Evolutionary conservation across 208 protist species (phyloP).

Genomic region (Trypanosoma congolense): DNA sequence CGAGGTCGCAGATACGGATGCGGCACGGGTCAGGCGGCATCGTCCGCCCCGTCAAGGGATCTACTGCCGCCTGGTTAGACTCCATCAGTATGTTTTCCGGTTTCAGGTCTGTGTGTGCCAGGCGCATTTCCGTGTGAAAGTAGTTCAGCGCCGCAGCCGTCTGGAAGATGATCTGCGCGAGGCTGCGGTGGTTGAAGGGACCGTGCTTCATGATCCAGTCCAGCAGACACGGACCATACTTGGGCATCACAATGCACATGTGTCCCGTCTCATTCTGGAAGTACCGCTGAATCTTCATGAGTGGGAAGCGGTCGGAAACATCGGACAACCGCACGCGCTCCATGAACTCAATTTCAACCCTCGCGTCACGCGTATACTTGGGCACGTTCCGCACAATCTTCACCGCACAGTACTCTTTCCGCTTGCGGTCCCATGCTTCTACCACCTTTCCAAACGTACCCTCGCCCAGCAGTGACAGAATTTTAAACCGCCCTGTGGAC

Average conservation of each 20-base stretch:
- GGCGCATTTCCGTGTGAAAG: constrained; percentile 69
- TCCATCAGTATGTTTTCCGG: constrained; percentile 82
- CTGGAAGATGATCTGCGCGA: constrained; percentile 80
- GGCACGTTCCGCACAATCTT: constrained; percentile 84
- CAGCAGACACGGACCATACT: constrained; percentile 65
- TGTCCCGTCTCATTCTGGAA: constrained; percentile 77
- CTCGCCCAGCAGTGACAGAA: constrained; percentile 84
- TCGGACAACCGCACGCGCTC: constrained; percentile 69
- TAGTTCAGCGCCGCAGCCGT: constrained; percentile 63
- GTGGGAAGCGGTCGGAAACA: constrained; percentile 55
- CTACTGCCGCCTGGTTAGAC: constrained; percentile 37
- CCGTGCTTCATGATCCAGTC: constrained; percentile 81
- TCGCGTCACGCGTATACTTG: constrained; percentile 84
- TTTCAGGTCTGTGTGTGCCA: constrained; percentile 90
- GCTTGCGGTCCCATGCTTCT: constrained; percentile 84
- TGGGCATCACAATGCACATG: constrained; percentile 79
- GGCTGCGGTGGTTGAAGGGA: constrained; percentile 58
- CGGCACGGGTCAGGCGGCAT: constrained; percentile 40
- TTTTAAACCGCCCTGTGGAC: constrained; percentile 82
- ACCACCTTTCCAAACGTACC: constrained; percentile 89
- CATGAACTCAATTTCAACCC: constrained; percentile 87
- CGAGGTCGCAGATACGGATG: constrained; percentile 66
- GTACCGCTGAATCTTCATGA: constrained; percentile 79
- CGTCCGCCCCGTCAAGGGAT: constrained; percentile 54
- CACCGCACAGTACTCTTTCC: constrained; percentile 82